Evolutionary conservation across 106 monocot species (phyloP), one percentile per base, ranked within the genome.

Genomic region (Hemerocallis citrina): DNA sequence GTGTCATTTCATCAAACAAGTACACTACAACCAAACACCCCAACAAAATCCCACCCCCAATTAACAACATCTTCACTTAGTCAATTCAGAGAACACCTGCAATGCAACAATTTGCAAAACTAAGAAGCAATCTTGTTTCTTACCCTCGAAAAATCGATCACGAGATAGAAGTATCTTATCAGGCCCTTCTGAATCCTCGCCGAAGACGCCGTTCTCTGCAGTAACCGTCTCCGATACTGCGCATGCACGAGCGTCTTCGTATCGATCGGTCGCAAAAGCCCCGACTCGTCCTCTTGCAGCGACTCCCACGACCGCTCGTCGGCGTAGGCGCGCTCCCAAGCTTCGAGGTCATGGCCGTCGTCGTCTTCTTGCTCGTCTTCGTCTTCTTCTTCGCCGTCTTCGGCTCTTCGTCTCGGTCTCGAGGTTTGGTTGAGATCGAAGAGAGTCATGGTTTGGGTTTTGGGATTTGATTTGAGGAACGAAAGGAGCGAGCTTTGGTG

Each of bases 241-340:
- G 95, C 83, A 75, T 90, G 95, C 41, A 79, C 79, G 44, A 90
- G 43, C 17, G 76, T 74, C 57, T 76, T 84, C 35, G 81, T 82
- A 62, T 91, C 87, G 31, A 87, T 70, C 32, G 96, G 74, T 3
- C 83, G 67, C 42, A 98, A 75, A 42, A 90, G 80, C 21, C 96
- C 96, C 0, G 91, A 81, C 68, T 98, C 96, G 75, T 98, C 96
- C 74, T 98, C 96, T 46, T 91, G 84, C 12, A 98, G 79, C 20
- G 78, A 63, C 42, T 96, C 96, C 96, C 96, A 98, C 13, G 96
- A 98, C n/a, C 96, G 55, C 65, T 98, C 96, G 61, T 91, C 96
- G 3, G 96, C 96, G 73, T 91, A 98, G 3, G 81, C 91, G 20
- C 87, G 68, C 84, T 91, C 91, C 96, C 96, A 98, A 1, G 96